Evolutionary conservation across 179 eudicot genomes (phyloP), one percentile per base, ranked within the genome.

Genomic region (Kewa caespitosa): DNA sequence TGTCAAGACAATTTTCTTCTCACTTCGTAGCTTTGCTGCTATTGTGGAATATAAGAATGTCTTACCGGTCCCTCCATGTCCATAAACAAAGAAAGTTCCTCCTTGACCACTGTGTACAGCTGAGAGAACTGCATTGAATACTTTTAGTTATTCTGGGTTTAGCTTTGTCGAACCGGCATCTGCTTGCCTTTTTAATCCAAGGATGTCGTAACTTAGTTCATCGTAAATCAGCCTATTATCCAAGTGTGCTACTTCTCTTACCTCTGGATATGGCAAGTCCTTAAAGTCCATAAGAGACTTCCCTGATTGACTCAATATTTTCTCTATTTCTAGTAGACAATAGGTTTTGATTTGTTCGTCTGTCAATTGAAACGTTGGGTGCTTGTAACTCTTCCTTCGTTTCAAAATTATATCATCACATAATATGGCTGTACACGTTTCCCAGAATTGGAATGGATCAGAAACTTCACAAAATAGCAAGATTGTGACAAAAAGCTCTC

Each of bases 11-110:
- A 76, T 71, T 4, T 55, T 67, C 0, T 20, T 46, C 15, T 76
- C 48, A 3, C 42, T 22, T 27, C 69, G 7, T 10, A 76, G 31
- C 30, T 55, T 65, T 4, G 42, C 4, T 11, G 38, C 52, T 25
- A 62, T 22, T 6, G 72, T 60, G 0, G 3, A 36, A 23, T 65
- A 69, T 17, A 74, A 5, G 14, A 37, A 74, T 0, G 75, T 80
- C 3, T 80, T 74, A 1, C 79, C 67, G 0, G 50, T 69, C 6
- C 75, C 79, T 3, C 60, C 79, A 20, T 41, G 48, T 4, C 73
- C 67, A 14, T 67, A 38, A 0, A 76, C 57, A 20, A 67, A 67
- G 23, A 31, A 67, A 5, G 67, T 38, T 1, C 72, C 38, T 2
- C 57, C 73, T 7, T 3, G 6, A 1, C 33, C 6, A 8, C 31